Percentiles rank a stretch among this genome's conserved stretches.
Conservation (phyloP, 169 alveolate genomes). For the Babesia sp. region DNA sequence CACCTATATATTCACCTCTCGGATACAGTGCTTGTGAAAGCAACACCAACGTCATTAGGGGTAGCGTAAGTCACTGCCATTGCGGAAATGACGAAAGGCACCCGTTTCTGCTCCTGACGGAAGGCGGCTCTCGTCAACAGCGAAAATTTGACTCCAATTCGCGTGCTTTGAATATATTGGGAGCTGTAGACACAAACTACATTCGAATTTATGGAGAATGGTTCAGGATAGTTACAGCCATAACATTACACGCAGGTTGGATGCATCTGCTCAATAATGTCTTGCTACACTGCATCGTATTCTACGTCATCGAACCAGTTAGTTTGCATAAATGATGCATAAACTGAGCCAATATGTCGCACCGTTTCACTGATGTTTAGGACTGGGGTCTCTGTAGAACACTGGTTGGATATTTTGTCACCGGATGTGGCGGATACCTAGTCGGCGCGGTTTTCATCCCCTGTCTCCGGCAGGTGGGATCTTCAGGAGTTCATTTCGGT, state of each 20-base stretch:
- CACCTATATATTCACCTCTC: slow-evolving; percentile 5
- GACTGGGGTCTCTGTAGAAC: slow-evolving; percentile 27
- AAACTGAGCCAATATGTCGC: background rate
- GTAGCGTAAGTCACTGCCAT: background rate
- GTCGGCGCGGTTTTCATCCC: slow-evolving; percentile 27
- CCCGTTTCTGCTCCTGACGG: background rate
- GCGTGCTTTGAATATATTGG: slow-evolving; percentile 9
- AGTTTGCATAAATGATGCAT: background rate
- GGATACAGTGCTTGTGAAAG: slow-evolving; percentile 19
- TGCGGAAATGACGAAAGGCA: background rate
- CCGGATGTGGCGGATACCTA: slow-evolving; percentile 38
- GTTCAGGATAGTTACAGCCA: slow-evolving; percentile 22
- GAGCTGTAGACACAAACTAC: slow-evolving; percentile 21
- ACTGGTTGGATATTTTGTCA: slow-evolving; percentile 8
- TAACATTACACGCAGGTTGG: slow-evolving; percentile 21
- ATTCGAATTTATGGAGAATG: slow-evolving; percentile 28
- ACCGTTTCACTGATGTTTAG: background rate
- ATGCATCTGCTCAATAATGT: slow-evolving; percentile 21
- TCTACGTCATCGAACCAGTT: slow-evolving; percentile 36
- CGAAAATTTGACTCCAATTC: background rate
- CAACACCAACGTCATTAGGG: background rate
- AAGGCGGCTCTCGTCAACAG: background rate
- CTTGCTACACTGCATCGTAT: background rate
- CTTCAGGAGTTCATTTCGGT: slow-evolving; percentile 25
- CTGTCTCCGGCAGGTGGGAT: slow-evolving; percentile 33